Evolutionary conservation across 495 filamentous ascomycete genomes (phyloP), one percentile per base, ranked within the genome.

Genomic region (Aspergillus heteromorphus): DNA sequence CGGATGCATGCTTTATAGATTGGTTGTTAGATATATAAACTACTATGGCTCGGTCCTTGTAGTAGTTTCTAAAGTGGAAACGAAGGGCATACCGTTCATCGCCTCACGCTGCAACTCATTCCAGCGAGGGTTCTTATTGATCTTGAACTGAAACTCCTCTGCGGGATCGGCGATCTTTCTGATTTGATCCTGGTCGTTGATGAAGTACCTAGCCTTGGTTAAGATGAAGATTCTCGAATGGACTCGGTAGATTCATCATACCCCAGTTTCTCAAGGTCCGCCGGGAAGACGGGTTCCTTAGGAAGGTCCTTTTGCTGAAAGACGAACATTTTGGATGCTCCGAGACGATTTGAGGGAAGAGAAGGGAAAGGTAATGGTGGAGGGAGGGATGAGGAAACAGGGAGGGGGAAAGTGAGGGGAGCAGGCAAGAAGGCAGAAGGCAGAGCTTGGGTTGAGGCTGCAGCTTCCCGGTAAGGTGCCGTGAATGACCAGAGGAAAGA

Each of bases 101-200:
- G 80, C 76, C 55, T 89, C 89, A 7, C 83, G 74, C 43, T 87
- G 83, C 23, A 82, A 73, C 27, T 85, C 79, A 62, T 91, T 92
- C 71, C 79, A 81, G 36, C 90, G 85, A 16, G 78, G 72, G 67
- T 88, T 87, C 52, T 81, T 84, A 65, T 77, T 84, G 56, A 87
- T 67, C 66, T 81, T 87, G 79, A 74, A 95, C 55, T 86, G 76
- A 73, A 89, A 92, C 61, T 83, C 84, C 63, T 79, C 67, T 17
- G 84, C 75, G 2, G 86, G 83, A 53, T 88, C 70, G 8, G 78
- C 72, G 55, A 87, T 83, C 57, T 74, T 79, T 40, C 85, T 80
- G 58, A 95, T 83, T 62, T 89, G 83, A 60, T 91, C 87, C 8
- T 81, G 68, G 2, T 83, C 76, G 49, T 85, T 88, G 72, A 92